Conservation (phyloP, 768 basidiomycete genomes). For the Lactarius evosmus region DNA sequence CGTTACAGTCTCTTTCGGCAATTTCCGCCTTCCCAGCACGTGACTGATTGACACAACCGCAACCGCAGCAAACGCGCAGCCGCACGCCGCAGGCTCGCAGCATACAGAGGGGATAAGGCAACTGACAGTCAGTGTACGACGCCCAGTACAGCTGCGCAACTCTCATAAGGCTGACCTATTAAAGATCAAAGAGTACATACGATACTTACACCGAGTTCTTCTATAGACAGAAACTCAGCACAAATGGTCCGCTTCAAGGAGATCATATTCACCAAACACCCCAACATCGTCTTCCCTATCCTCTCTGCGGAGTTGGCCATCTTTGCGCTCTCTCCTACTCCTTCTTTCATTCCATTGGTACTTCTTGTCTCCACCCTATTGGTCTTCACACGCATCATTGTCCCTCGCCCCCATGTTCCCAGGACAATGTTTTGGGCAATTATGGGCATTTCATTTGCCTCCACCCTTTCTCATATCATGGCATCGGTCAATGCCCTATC, state of each 20-base stretch:
- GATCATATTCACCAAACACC: constrained; percentile 24
- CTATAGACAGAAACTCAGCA: background rate
- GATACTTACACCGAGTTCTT: background rate
- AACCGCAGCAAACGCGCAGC: too few relatives aligned
- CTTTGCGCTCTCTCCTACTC: constrained; percentile 34
- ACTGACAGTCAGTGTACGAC: background rate
- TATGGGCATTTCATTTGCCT: constrained; percentile 31
- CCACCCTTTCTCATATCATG: constrained; percentile 31
- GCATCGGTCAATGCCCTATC: constrained; percentile 51
- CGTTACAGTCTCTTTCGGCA: background rate
- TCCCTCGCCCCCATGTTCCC: constrained; percentile 22
- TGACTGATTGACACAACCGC: background rate
- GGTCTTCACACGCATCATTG: constrained; percentile 29
- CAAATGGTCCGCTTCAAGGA: constrained; percentile 4
- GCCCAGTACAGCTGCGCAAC: constrained; percentile 6
- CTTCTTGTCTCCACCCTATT: constrained; percentile 33
- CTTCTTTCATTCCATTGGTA: constrained; percentile 33
- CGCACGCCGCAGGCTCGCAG: too few relatives aligned
- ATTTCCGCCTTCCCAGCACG: background rate
- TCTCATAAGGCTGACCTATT: background rate
- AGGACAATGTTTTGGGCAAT: constrained; percentile 25
- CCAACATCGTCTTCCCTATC: constrained; percentile 19
- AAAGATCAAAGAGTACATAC: background rate
- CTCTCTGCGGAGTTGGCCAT: constrained; percentile 8
- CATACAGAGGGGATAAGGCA: background rate